Percentiles rank a stretch among this genome's conserved stretches.
These are phyloP conservation scores for Alternaria triticina DNA, from an alignment of 2,329 filamentous ascomycete genomes.

Conservation along the genomic window DNA sequence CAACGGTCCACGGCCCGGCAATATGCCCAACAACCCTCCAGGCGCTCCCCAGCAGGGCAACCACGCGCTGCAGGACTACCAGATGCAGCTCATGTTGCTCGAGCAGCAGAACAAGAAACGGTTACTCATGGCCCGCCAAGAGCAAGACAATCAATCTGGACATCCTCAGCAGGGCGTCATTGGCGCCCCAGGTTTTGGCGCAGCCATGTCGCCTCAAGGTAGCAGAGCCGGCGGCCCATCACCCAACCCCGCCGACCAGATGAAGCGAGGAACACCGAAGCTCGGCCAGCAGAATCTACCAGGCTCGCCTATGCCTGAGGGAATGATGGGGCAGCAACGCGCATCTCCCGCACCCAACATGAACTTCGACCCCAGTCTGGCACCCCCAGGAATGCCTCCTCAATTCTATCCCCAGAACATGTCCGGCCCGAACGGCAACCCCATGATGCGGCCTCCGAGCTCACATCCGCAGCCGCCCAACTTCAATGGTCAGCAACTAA, in stretches of 20 bases:
- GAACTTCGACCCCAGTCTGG: conserved; percentile 57
- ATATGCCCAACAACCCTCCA: conserved; percentile 67
- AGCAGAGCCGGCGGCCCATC: conserved; percentile 74
- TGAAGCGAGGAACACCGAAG: conserved; percentile 78
- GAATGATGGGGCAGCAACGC: conserved; percentile 67
- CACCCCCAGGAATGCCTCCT: conserved; percentile 54
- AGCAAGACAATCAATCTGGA: conserved; percentile 72
- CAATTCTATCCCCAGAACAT: conserved; percentile 45
- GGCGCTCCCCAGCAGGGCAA: conserved; percentile 66
- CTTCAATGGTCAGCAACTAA: conserved; percentile 69
- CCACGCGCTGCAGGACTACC: conserved; percentile 83
- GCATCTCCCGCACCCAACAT: conserved; percentile 66
- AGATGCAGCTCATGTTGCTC: conserved; percentile 87
- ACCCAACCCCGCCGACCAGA: conserved; percentile 78
- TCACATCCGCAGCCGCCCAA: conserved; percentile 54
- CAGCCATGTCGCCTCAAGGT: conserved; percentile 73
- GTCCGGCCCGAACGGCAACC: conserved; percentile 28
- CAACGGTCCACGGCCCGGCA: conserved; percentile 37
- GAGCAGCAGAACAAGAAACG: conserved; percentile 90
- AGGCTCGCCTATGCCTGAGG: conserved; percentile 72
- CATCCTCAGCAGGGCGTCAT: conserved; percentile 56
- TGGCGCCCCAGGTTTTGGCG: conserved; percentile 63
- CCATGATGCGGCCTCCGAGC: conserved; percentile 63
- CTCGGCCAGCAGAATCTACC: conserved; percentile 73
- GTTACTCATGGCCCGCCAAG: conserved; percentile 80